phyloP scores from a whole-genome alignment of 305 asterid genomes.

The Solanum hybrid region DNA sequence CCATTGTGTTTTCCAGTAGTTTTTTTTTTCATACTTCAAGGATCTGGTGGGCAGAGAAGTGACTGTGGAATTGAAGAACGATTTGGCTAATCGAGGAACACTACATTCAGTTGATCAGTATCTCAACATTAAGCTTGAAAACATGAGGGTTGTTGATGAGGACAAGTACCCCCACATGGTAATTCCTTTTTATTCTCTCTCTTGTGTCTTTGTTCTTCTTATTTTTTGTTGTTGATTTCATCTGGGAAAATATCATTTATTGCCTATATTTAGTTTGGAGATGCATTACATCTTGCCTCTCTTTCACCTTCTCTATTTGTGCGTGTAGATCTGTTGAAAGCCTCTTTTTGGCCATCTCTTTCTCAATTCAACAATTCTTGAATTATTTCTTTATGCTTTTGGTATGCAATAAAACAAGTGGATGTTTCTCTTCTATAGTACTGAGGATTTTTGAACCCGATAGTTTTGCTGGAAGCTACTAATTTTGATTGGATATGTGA shows the following conservation, averaged over 20 bases:
- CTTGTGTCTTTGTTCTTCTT: neutral
- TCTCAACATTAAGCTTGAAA: conserved; percentile 91
- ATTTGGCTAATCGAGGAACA: conserved; percentile 44
- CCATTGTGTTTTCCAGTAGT: too few relatives aligned
- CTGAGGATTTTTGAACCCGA: neutral
- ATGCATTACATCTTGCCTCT: too few relatives aligned
- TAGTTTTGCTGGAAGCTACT: neutral
- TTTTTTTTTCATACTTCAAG: conserved; percentile 23
- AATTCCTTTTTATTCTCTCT: neutral
- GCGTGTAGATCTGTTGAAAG: too few relatives aligned
- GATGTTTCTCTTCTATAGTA: neutral
- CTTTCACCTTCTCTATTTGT: too few relatives aligned
- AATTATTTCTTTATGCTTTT: neutral
- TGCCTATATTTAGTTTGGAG: too few relatives aligned
- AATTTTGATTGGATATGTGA: neutral
- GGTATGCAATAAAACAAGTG: neutral
- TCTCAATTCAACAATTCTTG: neutral
- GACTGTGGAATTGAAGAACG: conserved; percentile 44
- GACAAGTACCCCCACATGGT: conserved; percentile 96
- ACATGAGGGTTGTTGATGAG: conserved; percentile 80
- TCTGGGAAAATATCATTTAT: too few relatives aligned
- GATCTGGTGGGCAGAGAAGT: conserved; percentile 95
- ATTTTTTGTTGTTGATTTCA: neutral
- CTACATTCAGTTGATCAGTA: conserved; percentile 93
- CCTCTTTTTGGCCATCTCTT: neutral